These are phyloP conservation scores for Ettlia oleoabundans DNA, from an alignment of 139 green algal genomes.

Conservation along the genomic window DNA sequence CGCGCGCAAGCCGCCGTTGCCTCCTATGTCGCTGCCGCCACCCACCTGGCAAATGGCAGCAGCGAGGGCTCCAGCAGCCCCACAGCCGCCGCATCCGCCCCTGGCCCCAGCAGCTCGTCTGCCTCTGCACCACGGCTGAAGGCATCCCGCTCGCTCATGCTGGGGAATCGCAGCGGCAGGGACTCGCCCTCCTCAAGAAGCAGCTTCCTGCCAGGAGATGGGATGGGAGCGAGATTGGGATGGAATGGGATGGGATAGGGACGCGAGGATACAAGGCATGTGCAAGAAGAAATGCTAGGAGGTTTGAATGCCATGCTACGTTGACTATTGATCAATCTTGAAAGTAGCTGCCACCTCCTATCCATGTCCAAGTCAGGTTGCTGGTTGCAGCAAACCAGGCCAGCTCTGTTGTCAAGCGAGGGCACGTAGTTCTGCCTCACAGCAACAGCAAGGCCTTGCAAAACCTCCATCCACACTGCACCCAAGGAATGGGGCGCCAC, in stretches of 20 bases:
- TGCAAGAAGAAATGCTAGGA: no score
- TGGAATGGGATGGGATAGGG: no score
- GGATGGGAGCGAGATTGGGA: not conserved
- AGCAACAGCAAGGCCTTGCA: not conserved
- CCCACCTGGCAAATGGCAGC: constrained; percentile 73
- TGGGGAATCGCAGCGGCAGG: constrained; percentile 11
- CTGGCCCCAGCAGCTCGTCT: constrained; percentile 8
- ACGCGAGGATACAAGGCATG: no score
- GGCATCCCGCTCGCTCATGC: constrained; percentile 2
- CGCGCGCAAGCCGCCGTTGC: no score
- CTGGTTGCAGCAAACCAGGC: no score
- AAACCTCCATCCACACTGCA: not conserved
- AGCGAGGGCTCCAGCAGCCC: constrained; percentile 57
- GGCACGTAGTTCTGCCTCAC: no score
- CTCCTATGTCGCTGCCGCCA: no score
- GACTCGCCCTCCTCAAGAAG: constrained; percentile 13
- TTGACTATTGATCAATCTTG: no score
- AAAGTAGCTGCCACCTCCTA: no score
- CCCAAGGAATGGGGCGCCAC: not conserved
- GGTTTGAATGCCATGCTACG: no score
- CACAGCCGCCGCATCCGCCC: constrained; percentile 2
- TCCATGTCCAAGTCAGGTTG: no score
- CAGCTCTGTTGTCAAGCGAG: no score
- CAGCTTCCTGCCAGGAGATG: constrained; percentile 8
- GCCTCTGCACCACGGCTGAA: not conserved